Conservation (phyloP, 2,329 filamentous ascomycete genomes). For the Colletotrichum sp. region DNA sequence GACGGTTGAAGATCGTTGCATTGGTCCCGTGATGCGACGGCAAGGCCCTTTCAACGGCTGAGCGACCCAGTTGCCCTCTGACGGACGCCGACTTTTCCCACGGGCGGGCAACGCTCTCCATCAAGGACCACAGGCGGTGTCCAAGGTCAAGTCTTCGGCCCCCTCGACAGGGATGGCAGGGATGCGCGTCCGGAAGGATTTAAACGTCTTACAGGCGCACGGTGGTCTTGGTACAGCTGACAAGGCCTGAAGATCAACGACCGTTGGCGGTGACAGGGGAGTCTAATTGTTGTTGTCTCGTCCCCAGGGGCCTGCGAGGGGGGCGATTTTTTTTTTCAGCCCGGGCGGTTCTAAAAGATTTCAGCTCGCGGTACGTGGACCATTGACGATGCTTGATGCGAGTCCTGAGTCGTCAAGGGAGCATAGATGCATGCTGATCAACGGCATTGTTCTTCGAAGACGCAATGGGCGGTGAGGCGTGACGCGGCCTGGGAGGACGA, state of each 20-base stretch:
- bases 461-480: neutral
- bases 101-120: neutral
- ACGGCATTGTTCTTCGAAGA: neutral
- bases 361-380: neutral
- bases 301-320: neutral
- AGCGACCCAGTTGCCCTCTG: neutral
- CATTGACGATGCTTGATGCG: neutral
- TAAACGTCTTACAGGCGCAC: slow-evolving; percentile 8
- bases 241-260: neutral
- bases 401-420: neutral
- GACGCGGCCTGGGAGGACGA: neutral
- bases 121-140: neutral
- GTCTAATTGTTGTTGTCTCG: neutral
- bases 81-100: neutral
- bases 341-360: neutral
- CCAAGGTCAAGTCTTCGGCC: neutral
- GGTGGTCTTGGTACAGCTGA: neutral
- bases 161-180: neutral
- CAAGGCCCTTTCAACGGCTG: neutral
- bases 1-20: neutral
- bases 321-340: neutral
- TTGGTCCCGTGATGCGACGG: neutral
- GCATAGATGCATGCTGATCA: neutral
- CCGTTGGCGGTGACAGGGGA: neutral
- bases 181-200: neutral